These are phyloP conservation scores for Fusarium tjaetaba DNA, from an alignment of 2,329 filamentous ascomycete species.

Conservation along the genomic window DNA sequence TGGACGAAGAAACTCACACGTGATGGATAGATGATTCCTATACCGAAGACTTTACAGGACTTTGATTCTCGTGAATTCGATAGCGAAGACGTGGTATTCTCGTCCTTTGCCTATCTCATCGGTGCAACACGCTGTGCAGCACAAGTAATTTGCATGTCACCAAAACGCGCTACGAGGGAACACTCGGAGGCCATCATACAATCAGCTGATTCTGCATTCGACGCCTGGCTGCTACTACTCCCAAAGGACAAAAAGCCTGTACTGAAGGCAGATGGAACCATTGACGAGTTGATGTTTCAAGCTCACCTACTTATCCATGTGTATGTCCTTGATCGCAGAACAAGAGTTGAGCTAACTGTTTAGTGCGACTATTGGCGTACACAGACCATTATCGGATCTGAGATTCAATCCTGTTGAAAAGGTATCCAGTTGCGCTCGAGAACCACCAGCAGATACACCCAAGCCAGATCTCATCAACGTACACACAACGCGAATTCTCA, in stretches of 20 bases:
- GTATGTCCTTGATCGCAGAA: not conserved
- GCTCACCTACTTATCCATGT: slow-evolving; percentile 30
- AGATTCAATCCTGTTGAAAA: slow-evolving; percentile 26
- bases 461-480: slow-evolving; percentile 27
- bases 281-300: slow-evolving; percentile 36
- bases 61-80: slow-evolving; percentile 31
- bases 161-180: slow-evolving; percentile 9
- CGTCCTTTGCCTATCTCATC: slow-evolving; percentile 32
- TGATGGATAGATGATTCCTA: not conserved
- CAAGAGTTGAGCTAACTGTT: not conserved
- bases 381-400: slow-evolving; percentile 26
- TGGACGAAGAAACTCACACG: not conserved
- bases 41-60: slow-evolving; percentile 12
- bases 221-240: slow-evolving; percentile 22
- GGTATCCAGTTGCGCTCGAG: slow-evolving; percentile 23
- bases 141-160: slow-evolving; percentile 10
- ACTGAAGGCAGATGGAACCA: not conserved
- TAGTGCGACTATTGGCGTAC: slow-evolving; percentile 30
- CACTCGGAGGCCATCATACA: slow-evolving; percentile 21
- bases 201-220: slow-evolving; percentile 23
- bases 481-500: slow-evolving; percentile 21
- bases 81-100: slow-evolving; percentile 1
- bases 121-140: slow-evolving; percentile 12
- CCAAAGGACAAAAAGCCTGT: slow-evolving; percentile 13
- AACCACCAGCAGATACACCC: slow-evolving; percentile 8